These are phyloP conservation scores for Erythrobasidium hasegawianum DNA, from an alignment of 1,284 basidiomycete species.

Conservation along the genomic window DNA sequence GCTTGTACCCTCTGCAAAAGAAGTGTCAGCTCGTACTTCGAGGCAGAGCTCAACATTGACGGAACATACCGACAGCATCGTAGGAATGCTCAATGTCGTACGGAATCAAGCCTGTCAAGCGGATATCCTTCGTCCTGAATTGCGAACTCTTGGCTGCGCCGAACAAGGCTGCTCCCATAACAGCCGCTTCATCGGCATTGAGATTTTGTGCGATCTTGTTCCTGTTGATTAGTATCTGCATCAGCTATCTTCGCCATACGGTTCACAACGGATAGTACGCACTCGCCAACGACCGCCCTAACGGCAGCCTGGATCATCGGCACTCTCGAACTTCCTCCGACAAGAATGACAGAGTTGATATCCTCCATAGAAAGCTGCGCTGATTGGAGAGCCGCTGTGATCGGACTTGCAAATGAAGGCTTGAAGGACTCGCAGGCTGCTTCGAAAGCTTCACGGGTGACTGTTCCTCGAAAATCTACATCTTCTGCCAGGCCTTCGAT, in stretches of 20 bases:
- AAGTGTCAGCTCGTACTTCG: neutral
- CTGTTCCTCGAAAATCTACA: conserved; percentile 76
- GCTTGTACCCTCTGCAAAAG: conserved; percentile 46
- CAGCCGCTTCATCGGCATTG: conserved; percentile 94
- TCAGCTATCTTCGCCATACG: no score
- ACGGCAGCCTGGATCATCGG: conserved; percentile 87
- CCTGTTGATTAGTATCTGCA: conserved; percentile 48
- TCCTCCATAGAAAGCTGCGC: conserved; percentile 68
- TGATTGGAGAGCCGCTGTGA: conserved; percentile 67
- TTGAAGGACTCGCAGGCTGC: conserved; percentile 58
- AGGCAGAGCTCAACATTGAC: neutral
- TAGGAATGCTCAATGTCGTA: conserved; percentile 75
- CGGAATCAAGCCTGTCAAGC: conserved; percentile 67
- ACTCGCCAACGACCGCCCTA: conserved; percentile 64
- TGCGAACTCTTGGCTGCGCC: conserved; percentile 83
- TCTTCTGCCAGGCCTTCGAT: conserved; percentile 87
- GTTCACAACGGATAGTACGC: conserved; percentile 32
- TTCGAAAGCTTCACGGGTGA: conserved; percentile 77
- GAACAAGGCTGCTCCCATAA: conserved; percentile 89
- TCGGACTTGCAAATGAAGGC: conserved; percentile 64
- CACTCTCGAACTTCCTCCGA: conserved; percentile 82
- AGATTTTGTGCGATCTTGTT: conserved; percentile 86
- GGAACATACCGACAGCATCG: conserved; percentile 51
- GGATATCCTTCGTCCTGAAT: conserved; percentile 94
- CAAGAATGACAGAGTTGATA: conserved; percentile 82